phyloP scores from a whole-genome alignment of 805 yeast species.

The Ogataea paradorogensis region DNA sequence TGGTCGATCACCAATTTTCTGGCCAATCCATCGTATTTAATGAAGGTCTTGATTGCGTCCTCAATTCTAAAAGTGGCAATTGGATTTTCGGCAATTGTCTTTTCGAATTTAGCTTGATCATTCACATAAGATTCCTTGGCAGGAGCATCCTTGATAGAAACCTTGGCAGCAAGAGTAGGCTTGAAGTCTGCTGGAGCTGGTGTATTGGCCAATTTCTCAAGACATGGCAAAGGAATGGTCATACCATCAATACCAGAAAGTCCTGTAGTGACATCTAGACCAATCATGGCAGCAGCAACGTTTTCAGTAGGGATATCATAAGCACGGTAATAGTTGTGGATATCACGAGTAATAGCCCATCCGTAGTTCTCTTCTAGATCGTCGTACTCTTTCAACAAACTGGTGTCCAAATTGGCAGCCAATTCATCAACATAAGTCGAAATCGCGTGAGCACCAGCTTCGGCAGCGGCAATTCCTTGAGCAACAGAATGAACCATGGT shows the following conservation, averaged over 20 bases:
- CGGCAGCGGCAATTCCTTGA: constrained; percentile 38
- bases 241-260: constrained; percentile 35
- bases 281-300: constrained; percentile 35
- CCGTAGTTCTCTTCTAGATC: constrained; percentile 30
- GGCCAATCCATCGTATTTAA: constrained; percentile 16
- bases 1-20: constrained; percentile 9
- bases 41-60: constrained; percentile 20
- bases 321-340: constrained; percentile 34
- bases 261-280: constrained; percentile 26
- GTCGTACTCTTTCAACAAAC: constrained; percentile 17
- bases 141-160: constrained; percentile 20
- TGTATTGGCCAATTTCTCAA: constrained; percentile 24
- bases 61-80: constrained; percentile 21
- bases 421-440: constrained; percentile 35
- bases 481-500: constrained; percentile 35
- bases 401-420: constrained; percentile 29
- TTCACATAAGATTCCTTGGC: constrained; percentile 17
- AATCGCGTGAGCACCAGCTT: constrained; percentile 33
- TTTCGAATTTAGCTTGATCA: constrained; percentile 18
- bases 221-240: constrained; percentile 30
- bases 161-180: constrained; percentile 15
- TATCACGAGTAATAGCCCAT: constrained; percentile 25
- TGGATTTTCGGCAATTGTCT: constrained; percentile 8
- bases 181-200: constrained; percentile 30
- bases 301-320: constrained; percentile 27